phyloP scores from a whole-genome alignment of 768 basidiomycete species.

The Boletus vinaceobasis region DNA sequence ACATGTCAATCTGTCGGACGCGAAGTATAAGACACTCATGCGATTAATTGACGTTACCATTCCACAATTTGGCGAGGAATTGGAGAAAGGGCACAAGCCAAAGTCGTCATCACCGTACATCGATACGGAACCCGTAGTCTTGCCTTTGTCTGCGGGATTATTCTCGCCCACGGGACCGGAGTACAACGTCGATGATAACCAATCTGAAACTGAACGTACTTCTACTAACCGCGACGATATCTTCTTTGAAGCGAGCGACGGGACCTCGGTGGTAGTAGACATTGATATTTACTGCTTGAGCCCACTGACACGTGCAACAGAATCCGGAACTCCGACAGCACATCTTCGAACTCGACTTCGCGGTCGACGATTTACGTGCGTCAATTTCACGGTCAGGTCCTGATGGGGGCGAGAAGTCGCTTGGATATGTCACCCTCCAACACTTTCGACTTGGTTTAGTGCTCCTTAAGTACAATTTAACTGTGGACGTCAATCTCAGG shows the following conservation, averaged over 20 bases:
- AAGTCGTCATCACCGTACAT: constrained; percentile 19
- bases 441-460: constrained; percentile 74
- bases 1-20: constrained; percentile 86
- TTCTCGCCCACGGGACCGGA: constrained; percentile 56
- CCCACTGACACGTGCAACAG: constrained; percentile 15
- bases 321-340: constrained; percentile 46
- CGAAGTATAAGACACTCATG: constrained; percentile 91
- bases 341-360: constrained; percentile 82
- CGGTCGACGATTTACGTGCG: constrained; percentile 78
- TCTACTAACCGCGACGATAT: constrained; percentile 47
- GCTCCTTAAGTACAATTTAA: constrained; percentile 81
- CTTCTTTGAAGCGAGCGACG: constrained; percentile 74
- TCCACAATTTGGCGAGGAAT: constrained; percentile 67
- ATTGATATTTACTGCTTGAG: not conserved
- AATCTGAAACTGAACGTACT: constrained; percentile 41
- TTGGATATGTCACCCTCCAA: constrained; percentile 79
- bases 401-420: constrained; percentile 61
- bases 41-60: constrained; percentile 87
- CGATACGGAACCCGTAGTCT: constrained; percentile 32
- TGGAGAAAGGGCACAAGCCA: constrained; percentile 20
- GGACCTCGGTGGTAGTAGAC: constrained; percentile 47
- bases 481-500: constrained; percentile 78
- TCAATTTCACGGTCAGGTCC: constrained; percentile 68
- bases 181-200: constrained; percentile 66
- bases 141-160: constrained; percentile 53